Evolutionary conservation across 305 asterid genomes (phyloP).

Genomic region (Andrographis paniculata): DNA sequence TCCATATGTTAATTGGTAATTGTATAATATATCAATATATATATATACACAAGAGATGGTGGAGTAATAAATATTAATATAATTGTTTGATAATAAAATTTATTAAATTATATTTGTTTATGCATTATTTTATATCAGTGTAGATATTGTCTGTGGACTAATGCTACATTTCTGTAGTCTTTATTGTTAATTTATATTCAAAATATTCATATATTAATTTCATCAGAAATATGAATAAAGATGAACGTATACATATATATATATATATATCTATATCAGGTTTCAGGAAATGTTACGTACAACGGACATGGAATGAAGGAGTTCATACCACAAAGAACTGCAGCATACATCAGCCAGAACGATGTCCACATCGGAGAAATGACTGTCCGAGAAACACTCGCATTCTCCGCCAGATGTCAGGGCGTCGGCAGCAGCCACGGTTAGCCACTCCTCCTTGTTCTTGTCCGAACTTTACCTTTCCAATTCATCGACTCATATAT

Average conservation of each 20-base stretch:
- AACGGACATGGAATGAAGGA: conserved; percentile 36
- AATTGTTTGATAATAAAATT: too few relatives aligned
- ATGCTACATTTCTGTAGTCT: too few relatives aligned
- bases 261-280: conserved; percentile 12
- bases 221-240: neutral
- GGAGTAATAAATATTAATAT: too few relatives aligned
- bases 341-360: conserved; percentile 33
- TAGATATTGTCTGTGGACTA: too few relatives aligned
- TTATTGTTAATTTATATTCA: neutral
- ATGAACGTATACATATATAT: neutral
- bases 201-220: neutral
- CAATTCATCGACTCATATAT: neutral
- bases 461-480: neutral
- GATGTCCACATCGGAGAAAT: conserved; percentile 35
- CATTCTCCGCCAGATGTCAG: conserved; percentile 42
- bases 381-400: conserved; percentile 40
- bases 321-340: conserved; percentile 32
- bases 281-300: conserved; percentile 30
- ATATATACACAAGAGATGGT: too few relatives aligned
- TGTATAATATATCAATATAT: too few relatives aligned
- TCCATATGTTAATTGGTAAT: too few relatives aligned
- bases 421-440: conserved; percentile 37
- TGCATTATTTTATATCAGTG: too few relatives aligned
- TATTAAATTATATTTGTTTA: too few relatives aligned
- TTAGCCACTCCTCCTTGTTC: neutral